Evolutionary conservation across 345 rosid species (phyloP).

Genomic region (Bruguiera gymnorhiza): DNA sequence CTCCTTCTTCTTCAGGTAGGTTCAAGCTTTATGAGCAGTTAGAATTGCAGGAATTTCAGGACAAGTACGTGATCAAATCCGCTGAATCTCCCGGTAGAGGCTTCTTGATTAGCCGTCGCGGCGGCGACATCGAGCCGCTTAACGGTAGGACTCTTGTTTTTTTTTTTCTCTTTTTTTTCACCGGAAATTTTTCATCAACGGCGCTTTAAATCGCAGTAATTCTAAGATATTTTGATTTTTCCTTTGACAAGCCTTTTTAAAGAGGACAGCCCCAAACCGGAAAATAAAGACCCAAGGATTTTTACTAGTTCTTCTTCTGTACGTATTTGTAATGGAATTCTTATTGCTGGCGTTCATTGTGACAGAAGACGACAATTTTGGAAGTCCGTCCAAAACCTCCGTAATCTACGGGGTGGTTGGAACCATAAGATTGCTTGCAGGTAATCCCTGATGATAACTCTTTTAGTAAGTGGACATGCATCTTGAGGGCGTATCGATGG

Average conservation of each 20-base stretch:
- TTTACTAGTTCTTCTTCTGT: too few relatives aligned
- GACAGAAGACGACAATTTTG: conserved; percentile 46
- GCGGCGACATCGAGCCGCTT: conserved; percentile 59
- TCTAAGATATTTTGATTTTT: not conserved
- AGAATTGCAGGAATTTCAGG: conserved; percentile 70
- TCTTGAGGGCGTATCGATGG: too few relatives aligned
- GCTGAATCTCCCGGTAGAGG: conserved; percentile 53
- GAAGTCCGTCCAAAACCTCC: conserved; percentile 43
- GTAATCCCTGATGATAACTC: conserved; percentile 26
- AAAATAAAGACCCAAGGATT: not conserved
- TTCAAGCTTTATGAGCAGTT: conserved; percentile 71
- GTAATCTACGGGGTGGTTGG: conserved; percentile 81
- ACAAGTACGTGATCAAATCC: conserved; percentile 67
- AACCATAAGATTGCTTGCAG: conserved; percentile 80
- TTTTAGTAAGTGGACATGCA: too few relatives aligned
- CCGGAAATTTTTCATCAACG: not conserved
- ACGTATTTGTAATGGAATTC: not conserved
- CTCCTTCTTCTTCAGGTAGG: conserved; percentile 17
- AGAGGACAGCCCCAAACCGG: not conserved
- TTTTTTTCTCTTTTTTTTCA: not conserved
- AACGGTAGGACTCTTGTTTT: conserved; percentile 34
- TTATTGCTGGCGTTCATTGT: not conserved
- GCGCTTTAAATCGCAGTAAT: not conserved
- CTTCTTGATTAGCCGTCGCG: conserved; percentile 67
- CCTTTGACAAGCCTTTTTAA: too few relatives aligned